phyloP scores from a whole-genome alignment of 2,329 filamentous ascomycete species.

The Rugonectria rugulosa region DNA sequence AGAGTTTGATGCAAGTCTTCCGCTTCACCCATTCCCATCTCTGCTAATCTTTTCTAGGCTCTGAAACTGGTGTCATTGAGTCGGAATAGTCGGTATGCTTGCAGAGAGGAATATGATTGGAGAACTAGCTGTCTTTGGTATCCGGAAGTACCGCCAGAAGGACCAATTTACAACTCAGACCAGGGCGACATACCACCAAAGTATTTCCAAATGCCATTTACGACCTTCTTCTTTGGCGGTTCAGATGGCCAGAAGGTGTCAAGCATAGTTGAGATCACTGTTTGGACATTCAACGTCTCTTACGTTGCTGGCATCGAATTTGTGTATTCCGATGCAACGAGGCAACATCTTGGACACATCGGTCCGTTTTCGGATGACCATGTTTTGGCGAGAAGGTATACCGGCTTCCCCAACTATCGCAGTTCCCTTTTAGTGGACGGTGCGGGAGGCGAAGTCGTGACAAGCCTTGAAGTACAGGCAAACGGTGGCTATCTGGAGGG shows the following conservation, averaged over 20 bases:
- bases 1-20: slow-evolving; percentile 24
- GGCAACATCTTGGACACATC: slow-evolving; percentile 5
- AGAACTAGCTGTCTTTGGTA: slow-evolving; percentile 23
- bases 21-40: neutral
- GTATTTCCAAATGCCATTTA: neutral
- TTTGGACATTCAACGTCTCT: slow-evolving; percentile 15
- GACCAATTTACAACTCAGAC: slow-evolving; percentile 14
- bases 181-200: slow-evolving; percentile 2
- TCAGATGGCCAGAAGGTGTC: slow-evolving; percentile 2
- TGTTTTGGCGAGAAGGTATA: neutral
- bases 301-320: slow-evolving; percentile 22
- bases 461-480: slow-evolving; percentile 6
- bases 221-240: slow-evolving; percentile 19
- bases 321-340: slow-evolving; percentile 11
- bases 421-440: slow-evolving; percentile 16
- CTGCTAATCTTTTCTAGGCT: slow-evolving; percentile 6
- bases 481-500: neutral
- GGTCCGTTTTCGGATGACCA: neutral
- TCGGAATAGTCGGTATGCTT: neutral
- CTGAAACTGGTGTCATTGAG: slow-evolving; percentile 24
- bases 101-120: neutral
- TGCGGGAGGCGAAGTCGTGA: slow-evolving; percentile 14
- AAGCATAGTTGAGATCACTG: slow-evolving; percentile 9
- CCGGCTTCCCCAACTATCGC: neutral
- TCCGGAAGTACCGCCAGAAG: slow-evolving; percentile 7